Base-by-base conservation (phyloP, 257 asterid genomes). In the Cordia subcordata region DNA sequence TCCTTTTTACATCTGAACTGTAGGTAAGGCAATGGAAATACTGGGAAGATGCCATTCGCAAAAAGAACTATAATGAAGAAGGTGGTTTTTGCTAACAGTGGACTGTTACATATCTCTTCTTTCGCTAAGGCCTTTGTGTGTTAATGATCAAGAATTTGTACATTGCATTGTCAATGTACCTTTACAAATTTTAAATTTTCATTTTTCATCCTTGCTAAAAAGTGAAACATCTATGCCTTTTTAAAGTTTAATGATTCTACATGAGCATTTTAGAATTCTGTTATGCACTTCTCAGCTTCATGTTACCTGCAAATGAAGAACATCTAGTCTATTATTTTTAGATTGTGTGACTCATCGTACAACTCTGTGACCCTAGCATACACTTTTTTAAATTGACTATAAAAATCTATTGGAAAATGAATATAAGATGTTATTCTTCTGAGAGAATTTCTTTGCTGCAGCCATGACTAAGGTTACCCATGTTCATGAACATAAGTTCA, bases 401-500 rank as follows among this genome's bases (percentile, higher is more conserved):
- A n/a, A n/a, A n/a, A n/a, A n/a, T n/a, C n/a, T n/a, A n/a, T n/a
- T 42, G 1, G 15, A 11, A 27, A 27, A 6, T 27, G 3, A 27
- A 42, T 42, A 8, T 42, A 8, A 10, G 15, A 14, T 42, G 47
- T 42, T 42, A 42, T 42, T 42, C 12, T 42, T 42, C 2, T 4
- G 35, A 27, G 47, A 35, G 27, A 54, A 40, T 63, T 59, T n/a
- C 16, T 19, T 58, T 38, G n/a, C 53, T 72, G 69, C 84, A 82
- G 90, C 66, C 16, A 37, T 35, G 50, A 20, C 18, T 14, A 80
- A 51, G 65, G 21, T 83, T 18, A 76, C 73, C 32, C 74, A 72
- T 44, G 83, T 81, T 55, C 79, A 71, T 13, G 81, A 81, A 20
- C 80, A 85, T 57, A 85, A 68, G 60, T 85, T 82, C 60, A 57